Evolutionary conservation across 352 stramenopile genomes (phyloP).

Genomic region (Peronospora farinosa): DNA sequence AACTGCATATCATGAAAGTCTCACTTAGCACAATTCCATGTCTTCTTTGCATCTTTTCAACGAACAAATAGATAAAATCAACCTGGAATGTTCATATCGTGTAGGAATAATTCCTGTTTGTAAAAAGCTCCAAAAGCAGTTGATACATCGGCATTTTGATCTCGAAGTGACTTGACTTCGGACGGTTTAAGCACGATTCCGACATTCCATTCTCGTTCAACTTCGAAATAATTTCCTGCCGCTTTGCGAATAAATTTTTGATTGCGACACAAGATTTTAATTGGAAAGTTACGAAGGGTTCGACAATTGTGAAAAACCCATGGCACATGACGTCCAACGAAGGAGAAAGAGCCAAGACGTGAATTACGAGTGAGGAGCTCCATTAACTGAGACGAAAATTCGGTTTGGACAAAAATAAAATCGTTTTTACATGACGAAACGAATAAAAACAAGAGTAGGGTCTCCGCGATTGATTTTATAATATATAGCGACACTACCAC

Average conservation of each 20-base stretch:
- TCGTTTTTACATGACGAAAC: too few relatives aligned
- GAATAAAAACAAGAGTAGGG: too few relatives aligned
- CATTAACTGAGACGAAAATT: too few relatives aligned
- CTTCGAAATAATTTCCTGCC: constrained; percentile 37
- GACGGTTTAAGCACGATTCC: constrained; percentile 65
- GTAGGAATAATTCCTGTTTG: constrained; percentile 62
- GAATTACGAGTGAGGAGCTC: constrained; percentile 13
- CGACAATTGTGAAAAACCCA: constrained; percentile 16
- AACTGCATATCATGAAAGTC: constrained; percentile 29
- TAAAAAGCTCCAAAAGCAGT: constrained; percentile 74
- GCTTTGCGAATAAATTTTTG: constrained; percentile 55
- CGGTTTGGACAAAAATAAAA: too few relatives aligned
- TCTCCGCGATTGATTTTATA: too few relatives aligned
- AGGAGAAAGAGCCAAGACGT: not conserved
- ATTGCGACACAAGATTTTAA: constrained; percentile 59
- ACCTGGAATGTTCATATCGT: constrained; percentile 76
- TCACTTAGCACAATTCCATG: constrained; percentile 9
- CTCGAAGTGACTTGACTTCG: constrained; percentile 72
- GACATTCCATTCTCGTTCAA: constrained; percentile 73
- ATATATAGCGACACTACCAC: too few relatives aligned
- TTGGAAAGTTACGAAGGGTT: constrained; percentile 49
- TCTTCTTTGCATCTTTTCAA: not conserved
- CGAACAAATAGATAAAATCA: too few relatives aligned
- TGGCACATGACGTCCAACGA: not conserved
- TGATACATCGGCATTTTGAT: constrained; percentile 61